These are phyloP conservation scores for Quercus tomentella DNA, from an alignment of 331 rosid species.

Conservation along the genomic window DNA sequence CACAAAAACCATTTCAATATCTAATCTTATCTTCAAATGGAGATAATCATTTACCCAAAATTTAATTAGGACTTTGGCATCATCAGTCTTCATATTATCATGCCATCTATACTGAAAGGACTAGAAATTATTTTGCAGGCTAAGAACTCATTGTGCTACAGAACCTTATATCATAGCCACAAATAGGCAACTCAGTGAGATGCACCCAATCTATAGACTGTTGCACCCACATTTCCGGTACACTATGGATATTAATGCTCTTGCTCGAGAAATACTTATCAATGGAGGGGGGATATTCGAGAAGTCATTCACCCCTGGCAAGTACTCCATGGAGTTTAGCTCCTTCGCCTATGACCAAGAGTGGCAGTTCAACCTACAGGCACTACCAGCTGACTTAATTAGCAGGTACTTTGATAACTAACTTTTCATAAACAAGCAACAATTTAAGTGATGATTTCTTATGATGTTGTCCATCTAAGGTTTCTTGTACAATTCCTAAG, in stretches of 20 bases:
- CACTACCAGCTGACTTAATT: conserved; percentile 45
- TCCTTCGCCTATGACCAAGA: conserved; percentile 30
- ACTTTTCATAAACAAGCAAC: background rate
- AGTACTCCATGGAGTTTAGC: conserved; percentile 30
- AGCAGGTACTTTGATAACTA: conserved; percentile 22
- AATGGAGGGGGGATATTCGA: conserved; percentile 40
- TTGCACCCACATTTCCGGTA: conserved; percentile 48
- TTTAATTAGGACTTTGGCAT: too few species aligned
- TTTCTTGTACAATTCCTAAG: too few species aligned
- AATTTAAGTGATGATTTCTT: too few species aligned
- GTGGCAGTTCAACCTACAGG: conserved; percentile 51
- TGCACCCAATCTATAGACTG: conserved; percentile 50
- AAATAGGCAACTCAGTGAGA: conserved; percentile 39
- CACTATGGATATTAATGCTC: conserved; percentile 46
- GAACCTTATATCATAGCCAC: conserved; percentile 47
- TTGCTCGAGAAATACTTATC: conserved; percentile 44
- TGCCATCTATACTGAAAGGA: too few species aligned
- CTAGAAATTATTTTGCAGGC: conserved; percentile 19
- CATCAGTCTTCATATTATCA: too few species aligned
- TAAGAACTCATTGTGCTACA: conserved; percentile 33
- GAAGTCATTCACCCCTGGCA: conserved; percentile 24
- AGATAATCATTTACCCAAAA: too few species aligned
- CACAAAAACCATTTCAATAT: too few species aligned
- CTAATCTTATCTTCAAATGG: too few species aligned
- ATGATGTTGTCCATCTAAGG: too few species aligned